phyloP scores from a whole-genome alignment of 2,329 filamentous ascomycete species.

The Penicillium nordicum region DNA sequence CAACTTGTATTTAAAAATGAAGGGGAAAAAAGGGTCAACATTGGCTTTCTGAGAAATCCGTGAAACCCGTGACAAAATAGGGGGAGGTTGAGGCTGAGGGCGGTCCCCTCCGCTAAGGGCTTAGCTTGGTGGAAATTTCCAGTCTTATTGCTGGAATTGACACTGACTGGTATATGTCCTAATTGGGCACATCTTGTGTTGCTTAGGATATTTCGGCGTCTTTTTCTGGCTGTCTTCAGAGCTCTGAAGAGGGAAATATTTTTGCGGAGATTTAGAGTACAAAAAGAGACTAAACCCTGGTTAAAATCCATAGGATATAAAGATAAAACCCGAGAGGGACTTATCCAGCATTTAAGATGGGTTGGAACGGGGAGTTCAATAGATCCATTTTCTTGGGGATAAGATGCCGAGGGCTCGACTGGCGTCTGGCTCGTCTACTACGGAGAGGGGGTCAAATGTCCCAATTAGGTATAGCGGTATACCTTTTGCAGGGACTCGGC shows the following conservation, averaged over 20 bases:
- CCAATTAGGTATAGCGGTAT: background rate
- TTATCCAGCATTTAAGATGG: background rate
- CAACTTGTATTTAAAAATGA: background rate
- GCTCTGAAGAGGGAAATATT: background rate
- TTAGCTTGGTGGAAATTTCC: background rate
- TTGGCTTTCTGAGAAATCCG: too few species aligned
- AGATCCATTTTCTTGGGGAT: too few species aligned
- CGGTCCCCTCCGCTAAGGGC: background rate
- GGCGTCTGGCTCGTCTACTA: background rate
- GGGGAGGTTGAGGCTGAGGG: background rate
- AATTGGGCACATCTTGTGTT: background rate
- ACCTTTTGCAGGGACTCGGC: background rate
- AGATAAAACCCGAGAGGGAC: too few species aligned
- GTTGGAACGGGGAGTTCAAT: background rate
- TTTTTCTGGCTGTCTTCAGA: background rate
- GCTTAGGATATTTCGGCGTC: background rate
- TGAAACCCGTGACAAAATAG: background rate
- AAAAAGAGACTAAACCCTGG: background rate
- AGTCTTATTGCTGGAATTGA: background rate
- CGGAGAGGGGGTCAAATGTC: background rate
- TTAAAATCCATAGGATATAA: too few species aligned
- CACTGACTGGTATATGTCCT: background rate
- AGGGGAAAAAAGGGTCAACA: background rate
- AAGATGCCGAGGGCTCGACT: too few species aligned
- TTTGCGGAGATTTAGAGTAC: background rate